Evolutionary conservation across 2,329 filamentous ascomycete genomes (phyloP), one percentile per base, ranked within the genome.

Genomic region (Trichoderma koningiopsis): DNA sequence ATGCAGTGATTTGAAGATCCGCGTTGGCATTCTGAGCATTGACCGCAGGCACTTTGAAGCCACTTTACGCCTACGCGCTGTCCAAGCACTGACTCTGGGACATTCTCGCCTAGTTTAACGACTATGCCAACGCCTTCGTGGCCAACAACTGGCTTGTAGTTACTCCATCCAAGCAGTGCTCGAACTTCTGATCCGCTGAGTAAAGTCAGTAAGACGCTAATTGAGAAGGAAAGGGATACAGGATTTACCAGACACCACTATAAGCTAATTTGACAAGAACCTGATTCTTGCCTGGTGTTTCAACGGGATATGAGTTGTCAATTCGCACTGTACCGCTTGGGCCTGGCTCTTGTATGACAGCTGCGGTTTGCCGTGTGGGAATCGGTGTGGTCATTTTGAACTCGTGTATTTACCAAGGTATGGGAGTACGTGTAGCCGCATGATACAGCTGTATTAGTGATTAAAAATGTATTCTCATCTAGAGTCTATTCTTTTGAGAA

Each of bases 41-140:
- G 29, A 0, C 77, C 77, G 27, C 82, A 84, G 1, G 81, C 80
- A 5, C 78, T 81, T 70, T 79, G 82, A 0, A 83, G 75, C 82
- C 82, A 84, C 70, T 83, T 83, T 0, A 83, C 77, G 0, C 82
- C 82, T 0, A 83, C 82, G 2, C 79, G 70, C 24, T 77, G 78
- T 1, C 74, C 74, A 5, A 83, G 35, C 3, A 83, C 27, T 0
- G 68, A 70, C 0, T 70, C 7, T 0, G 75, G 68, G 0, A 77
- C 81, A 0, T 68, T 68, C 0, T 75, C 37, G 0, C 82, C 82
- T 0, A 79, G 11, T 22, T 74, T 74, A 2, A 77, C 75, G 0
- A 79, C 74, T 0, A 27, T 72, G 3, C 78, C 77, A 0, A 79
- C 71, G 0, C 77, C 77, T 69, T 79, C 77, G 16, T 79, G 77